Conservation (phyloP, 108 stramenopile genomes). For the Cyclostephanos tholiformis region DNA sequence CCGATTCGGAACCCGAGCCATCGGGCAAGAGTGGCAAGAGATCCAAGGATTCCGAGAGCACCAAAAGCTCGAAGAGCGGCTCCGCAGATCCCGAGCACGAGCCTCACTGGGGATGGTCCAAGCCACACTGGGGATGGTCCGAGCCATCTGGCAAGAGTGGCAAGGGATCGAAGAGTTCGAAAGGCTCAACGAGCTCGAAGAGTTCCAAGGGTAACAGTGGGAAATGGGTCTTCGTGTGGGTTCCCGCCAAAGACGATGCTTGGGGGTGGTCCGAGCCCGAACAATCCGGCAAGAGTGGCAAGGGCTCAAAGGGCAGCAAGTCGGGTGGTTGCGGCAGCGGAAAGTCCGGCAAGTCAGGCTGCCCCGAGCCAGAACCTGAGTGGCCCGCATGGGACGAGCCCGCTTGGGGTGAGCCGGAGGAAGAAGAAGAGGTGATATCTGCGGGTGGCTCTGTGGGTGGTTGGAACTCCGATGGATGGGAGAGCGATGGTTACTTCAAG, state of each 20-base stretch:
- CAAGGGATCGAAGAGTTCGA: not conserved
- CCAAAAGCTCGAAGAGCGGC: no score
- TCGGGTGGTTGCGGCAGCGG: not conserved
- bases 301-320: not conserved
- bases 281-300: not conserved
- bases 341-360: constrained; percentile 24
- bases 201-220: not conserved
- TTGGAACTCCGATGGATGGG: constrained; percentile 31
- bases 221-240: no score
- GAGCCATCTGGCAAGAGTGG: no score
- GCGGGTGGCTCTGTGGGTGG: constrained; percentile 3
- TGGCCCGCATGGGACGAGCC: constrained; percentile 6
- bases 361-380: not conserved
- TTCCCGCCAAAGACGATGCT: no score
- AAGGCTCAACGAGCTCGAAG: not conserved
- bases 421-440: constrained; percentile 4
- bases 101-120: no score
- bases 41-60: no score
- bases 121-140: no score
- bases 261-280: constrained; percentile 10
- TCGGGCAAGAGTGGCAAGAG: not conserved
- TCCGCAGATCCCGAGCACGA: no score
- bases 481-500: constrained; percentile 30
- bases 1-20: not conserved
- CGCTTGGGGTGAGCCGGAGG: constrained; percentile 6